phyloP scores from a whole-genome alignment of 495 filamentous ascomycete species.

The Trichoderma orchidacearum region DNA sequence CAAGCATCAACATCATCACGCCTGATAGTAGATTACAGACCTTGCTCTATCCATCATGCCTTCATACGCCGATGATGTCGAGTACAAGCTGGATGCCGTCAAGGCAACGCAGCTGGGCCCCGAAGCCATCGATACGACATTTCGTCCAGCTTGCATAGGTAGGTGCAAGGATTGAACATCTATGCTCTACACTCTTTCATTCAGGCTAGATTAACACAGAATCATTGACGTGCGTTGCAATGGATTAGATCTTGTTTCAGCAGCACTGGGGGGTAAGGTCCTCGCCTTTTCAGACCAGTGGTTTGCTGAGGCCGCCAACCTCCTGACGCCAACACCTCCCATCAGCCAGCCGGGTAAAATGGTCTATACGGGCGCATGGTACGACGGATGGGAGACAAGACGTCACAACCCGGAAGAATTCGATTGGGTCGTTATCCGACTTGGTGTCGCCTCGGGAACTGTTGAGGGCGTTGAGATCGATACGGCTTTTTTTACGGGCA shows the following conservation, averaged over 20 bases:
- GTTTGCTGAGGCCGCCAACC: slow-evolving; percentile 73
- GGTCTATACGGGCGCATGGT: slow-evolving; percentile 80
- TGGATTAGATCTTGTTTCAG: slow-evolving; percentile 57
- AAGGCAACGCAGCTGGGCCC: slow-evolving; percentile 32
- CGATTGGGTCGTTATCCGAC: slow-evolving; percentile 73
- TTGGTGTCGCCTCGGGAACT: slow-evolving; percentile 64
- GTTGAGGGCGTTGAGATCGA: slow-evolving; percentile 65
- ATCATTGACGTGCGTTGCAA: not conserved
- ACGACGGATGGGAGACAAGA: slow-evolving; percentile 90
- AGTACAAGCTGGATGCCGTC: slow-evolving; percentile 33
- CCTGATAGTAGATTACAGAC: not conserved
- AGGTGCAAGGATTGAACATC: slow-evolving; percentile 15
- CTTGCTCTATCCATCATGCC: not conserved
- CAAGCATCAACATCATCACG: not conserved
- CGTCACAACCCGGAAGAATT: slow-evolving; percentile 67
- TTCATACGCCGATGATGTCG: slow-evolving; percentile 16
- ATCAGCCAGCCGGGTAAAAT: slow-evolving; percentile 71
- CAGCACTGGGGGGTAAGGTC: slow-evolving; percentile 56
- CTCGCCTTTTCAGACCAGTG: slow-evolving; percentile 75
- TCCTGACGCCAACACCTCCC: slow-evolving; percentile 61
- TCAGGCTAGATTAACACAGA: not conserved
- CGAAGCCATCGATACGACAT: slow-evolving; percentile 55
- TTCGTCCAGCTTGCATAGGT: slow-evolving; percentile 59
- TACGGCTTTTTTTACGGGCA: slow-evolving; percentile 4
- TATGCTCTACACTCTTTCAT: not conserved